Conservation (phyloP, 2,329 filamentous ascomycete genomes). For the Fusarium lyarnte region DNA sequence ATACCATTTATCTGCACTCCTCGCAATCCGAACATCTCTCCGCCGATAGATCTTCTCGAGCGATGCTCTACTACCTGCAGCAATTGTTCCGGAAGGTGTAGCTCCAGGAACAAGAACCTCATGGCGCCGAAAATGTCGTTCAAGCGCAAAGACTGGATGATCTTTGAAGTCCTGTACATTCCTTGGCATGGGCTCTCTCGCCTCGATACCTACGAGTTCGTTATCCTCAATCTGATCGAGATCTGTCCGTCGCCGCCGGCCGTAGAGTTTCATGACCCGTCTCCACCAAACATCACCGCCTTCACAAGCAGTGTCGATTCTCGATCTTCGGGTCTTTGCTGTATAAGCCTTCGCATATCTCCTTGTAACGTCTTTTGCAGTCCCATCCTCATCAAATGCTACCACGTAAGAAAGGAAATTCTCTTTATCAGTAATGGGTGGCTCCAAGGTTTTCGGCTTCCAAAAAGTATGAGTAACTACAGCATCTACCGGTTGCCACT, state of each 20-base stretch:
- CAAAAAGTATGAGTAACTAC: constrained; percentile 81
- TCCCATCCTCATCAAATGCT: constrained; percentile 82
- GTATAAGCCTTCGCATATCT: constrained; percentile 90
- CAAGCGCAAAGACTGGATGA: constrained; percentile 84
- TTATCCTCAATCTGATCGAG: constrained; percentile 86
- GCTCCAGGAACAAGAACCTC: constrained; percentile 81
- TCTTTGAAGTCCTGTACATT: constrained; percentile 89
- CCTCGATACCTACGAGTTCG: constrained; percentile 76
- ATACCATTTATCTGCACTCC: constrained; percentile 90
- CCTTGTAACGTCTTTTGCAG: constrained; percentile 84
- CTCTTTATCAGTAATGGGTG: constrained; percentile 77
- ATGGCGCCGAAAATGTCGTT: constrained; percentile 83
- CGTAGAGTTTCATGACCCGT: constrained; percentile 60
- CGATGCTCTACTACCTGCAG: constrained; percentile 67
- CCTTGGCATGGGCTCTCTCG: constrained; percentile 83
- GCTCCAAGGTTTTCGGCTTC: constrained; percentile 81
- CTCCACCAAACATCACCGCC: constrained; percentile 64
- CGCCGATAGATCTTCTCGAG: constrained; percentile 86
- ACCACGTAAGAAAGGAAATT: constrained; percentile 87
- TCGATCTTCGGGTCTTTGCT: constrained; percentile 83
- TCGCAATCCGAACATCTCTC: constrained; percentile 79
- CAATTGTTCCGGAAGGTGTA: constrained; percentile 79
- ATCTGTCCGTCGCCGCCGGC: constrained; percentile 58
- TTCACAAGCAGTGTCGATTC: constrained; percentile 73
- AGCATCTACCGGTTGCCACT: constrained; percentile 90